Evolutionary conservation across 1,139 yeast genomes (phyloP), one percentile per base, ranked within the genome.

Genomic region (Pichia sp.): DNA sequence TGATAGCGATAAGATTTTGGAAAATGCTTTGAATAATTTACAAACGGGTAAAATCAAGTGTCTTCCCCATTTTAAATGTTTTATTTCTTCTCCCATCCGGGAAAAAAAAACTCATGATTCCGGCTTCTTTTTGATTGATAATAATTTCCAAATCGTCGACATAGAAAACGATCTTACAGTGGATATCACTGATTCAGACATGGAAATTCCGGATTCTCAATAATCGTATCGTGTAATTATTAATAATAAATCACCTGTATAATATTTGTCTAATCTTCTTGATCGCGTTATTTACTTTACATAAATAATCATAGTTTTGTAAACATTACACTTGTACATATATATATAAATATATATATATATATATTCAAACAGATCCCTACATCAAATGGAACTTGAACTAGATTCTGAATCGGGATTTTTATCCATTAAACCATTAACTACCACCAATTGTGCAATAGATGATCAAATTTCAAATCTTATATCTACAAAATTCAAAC

Each of bases 91-190:
- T 8, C 49, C 44, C 3, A 29, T 40, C 4, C 2, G 26, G 20
- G 20, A 38, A 3, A 40, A 32, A 23, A 18, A 32, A 3, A 26
- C 44, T 15, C n/a, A n/a, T n/a, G n/a, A n/a, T n/a, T n/a, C n/a
- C n/a, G 59, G 59, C 1, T 53, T 59, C 59, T 46, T 56, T 44
- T 27, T 53, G 37, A 26, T 60, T 22, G 54, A 53, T 30, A 51
- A 55, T 13, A 56, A 59, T 8, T 53, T 55, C 43, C 44, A 53
- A 15, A 35, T 58, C 5, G n/a, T 47, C 9, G 60, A 58, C 22
- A 42, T 47, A 7, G 55, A 54, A 15, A 13, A 42, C 12, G 22
- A n/a, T 11, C 35, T 16, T 9, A 26, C 25, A 23, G 30, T 24
- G 7, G 27, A 27, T 12, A 32, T 16, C 5, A 41, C 39, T 16